Conservation (phyloP, 176 grass and related monocot species). For the Ananas comosus region DNA sequence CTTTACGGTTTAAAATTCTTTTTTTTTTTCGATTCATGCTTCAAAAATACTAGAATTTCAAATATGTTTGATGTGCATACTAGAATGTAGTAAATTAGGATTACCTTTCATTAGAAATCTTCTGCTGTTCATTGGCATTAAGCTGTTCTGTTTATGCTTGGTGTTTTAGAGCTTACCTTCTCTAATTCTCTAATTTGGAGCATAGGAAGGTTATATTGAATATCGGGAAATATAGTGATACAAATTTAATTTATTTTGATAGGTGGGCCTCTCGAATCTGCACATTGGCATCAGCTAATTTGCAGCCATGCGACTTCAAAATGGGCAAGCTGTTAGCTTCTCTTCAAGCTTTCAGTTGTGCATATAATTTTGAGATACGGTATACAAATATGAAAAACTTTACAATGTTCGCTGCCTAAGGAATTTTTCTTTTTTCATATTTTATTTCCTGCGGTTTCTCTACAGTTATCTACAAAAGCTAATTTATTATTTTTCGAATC, state of each 20-base stretch:
- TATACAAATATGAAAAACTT: constrained; percentile 14
- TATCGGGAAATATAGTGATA: background rate
- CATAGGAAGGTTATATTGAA: too few relatives aligned
- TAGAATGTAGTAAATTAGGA: background rate
- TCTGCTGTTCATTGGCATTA: background rate
- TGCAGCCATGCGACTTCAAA: constrained; percentile 83
- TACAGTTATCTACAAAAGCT: too few relatives aligned
- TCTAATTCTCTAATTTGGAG: background rate
- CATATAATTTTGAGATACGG: constrained; percentile 87
- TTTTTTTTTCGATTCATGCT: too few relatives aligned
- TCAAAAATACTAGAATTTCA: too few relatives aligned
- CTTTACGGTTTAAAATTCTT: too few relatives aligned
- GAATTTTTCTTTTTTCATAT: background rate
- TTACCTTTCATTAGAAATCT: background rate
- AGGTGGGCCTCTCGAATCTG: constrained; percentile 76
- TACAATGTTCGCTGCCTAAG: background rate
- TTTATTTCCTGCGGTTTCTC: background rate
- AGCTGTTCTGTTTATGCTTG: background rate
- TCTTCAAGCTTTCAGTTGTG: constrained; percentile 90
- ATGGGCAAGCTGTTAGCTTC: constrained; percentile 58
- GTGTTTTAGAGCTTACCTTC: background rate
- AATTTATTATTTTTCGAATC: too few relatives aligned
- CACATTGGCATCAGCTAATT: constrained; percentile 43
- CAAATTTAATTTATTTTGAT: constrained; percentile 7
- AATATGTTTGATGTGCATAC: background rate